Base-by-base conservation (phyloP, 1,284 basidiomycete genomes). In the Apiotrichum veenhuisii region DNA sequence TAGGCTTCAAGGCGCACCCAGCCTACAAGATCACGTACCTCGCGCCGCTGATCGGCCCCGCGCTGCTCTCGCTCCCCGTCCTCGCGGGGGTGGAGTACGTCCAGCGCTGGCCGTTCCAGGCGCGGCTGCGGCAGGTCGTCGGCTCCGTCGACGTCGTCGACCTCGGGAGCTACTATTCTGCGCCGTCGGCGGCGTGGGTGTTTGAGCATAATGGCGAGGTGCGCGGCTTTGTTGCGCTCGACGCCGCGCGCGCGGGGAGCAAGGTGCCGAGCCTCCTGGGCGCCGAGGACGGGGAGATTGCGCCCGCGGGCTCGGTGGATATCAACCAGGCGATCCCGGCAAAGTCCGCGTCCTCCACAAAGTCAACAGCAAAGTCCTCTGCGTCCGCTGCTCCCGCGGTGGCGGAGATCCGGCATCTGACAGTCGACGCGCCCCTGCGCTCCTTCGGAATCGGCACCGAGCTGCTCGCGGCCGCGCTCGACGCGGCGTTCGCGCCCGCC, bases 381-480 rank as follows among this genome's bases (percentile, higher is more conserved):
- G 25, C 1, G 2, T n/a, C 17, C 15, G 7, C 41, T 49, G 20
- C 2, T 18, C 17, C 7, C 8, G n/a, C 27, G 5, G 78, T 79
- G 17, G 87, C 85, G 11, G 78, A 81, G n/a, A 85, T 91, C 59
- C 83, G 88, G 27, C 89, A 91, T 70, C 84, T 90, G 69, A 85
- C 83, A 64, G 82, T 89, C 40, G 85, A 88, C 50, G 83, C 85
- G 55, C 79, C 77, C 8, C 88, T 84, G 67, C 81, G 87, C 43
- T 64, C 64, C 8, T 76, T 81, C 15, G 79, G 79, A 7, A 79
- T 87, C 40, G 86, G 87, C 64, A 77, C 82, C 17, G 88, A 90
- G 69, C 74, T 91, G 25, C 74, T 91, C 15, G 66, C 78, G 22
- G 79, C 83, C 63, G 87, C 85, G 0, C 70, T 86, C 15, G 74